Evolutionary conservation across 805 yeast species (phyloP).

Genomic region (Wickerhamomyces chaumierensis): DNA sequence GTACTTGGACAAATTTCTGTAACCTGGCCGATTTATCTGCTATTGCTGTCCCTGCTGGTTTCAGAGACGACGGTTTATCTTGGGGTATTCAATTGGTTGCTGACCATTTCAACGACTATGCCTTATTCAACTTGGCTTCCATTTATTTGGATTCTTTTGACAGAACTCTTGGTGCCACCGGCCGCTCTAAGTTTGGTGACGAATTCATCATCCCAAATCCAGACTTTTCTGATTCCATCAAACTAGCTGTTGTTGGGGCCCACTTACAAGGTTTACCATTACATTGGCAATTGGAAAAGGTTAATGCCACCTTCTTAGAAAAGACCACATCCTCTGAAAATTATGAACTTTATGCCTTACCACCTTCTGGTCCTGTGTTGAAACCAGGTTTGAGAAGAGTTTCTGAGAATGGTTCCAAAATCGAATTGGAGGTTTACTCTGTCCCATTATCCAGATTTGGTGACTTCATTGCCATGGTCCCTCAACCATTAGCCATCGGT

Average conservation of each 20-base stretch:
- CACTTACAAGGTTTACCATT: slow-evolving; percentile 81
- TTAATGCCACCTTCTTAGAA: slow-evolving; percentile 58
- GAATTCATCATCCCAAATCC: slow-evolving; percentile 36
- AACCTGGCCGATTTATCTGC: slow-evolving; percentile 91
- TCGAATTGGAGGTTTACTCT: slow-evolving; percentile 74
- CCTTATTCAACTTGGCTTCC: slow-evolving; percentile 73
- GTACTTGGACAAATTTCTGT: slow-evolving; percentile 97
- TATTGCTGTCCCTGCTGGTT: slow-evolving; percentile 84
- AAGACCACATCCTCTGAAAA: slow-evolving; percentile 59
- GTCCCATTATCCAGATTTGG: slow-evolving; percentile 76
- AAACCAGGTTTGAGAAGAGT: slow-evolving; percentile 83
- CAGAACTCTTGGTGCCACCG: slow-evolving; percentile 48
- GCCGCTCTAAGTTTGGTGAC: slow-evolving; percentile 23
- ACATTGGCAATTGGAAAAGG: slow-evolving; percentile 88
- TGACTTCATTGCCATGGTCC: slow-evolving; percentile 75
- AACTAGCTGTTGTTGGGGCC: slow-evolving; percentile 93
- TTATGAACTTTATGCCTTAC: slow-evolving; percentile 75
- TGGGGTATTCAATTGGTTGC: slow-evolving; percentile 83
- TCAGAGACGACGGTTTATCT: slow-evolving; percentile 83
- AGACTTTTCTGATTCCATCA: slow-evolving; percentile 18
- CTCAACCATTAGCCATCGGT: slow-evolving; percentile 93
- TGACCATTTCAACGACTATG: slow-evolving; percentile 76
- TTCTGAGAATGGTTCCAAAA: slow-evolving; percentile 36
- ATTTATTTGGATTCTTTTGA: slow-evolving; percentile 43
- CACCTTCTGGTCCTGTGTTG: slow-evolving; percentile 66